Percentiles rank a stretch among this genome's conserved stretches.
Evolutionary conservation across 108 stramenopile genomes (phyloP).

Genomic region (Schizochytrium sp.): DNA sequence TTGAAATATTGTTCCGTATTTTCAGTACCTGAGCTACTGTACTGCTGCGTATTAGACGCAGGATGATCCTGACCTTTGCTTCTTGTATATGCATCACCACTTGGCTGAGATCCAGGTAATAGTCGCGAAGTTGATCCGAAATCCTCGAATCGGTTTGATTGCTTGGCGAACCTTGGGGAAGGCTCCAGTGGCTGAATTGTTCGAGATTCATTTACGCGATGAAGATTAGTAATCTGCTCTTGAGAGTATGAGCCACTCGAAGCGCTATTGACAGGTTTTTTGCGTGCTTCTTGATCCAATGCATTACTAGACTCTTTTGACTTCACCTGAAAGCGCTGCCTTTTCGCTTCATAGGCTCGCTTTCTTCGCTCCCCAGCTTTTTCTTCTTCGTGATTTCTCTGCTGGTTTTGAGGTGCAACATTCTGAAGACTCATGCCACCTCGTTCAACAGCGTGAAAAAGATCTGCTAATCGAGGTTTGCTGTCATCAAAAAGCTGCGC

Average conservation of each 20-base stretch:
- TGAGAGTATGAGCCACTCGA: no score
- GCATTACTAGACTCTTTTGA: background rate
- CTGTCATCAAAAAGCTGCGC: background rate
- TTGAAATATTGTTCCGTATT: no score
- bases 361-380: background rate
- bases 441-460: background rate
- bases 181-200: background rate
- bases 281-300: background rate
- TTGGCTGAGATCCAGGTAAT: no score
- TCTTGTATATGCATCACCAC: no score
- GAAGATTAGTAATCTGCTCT: background rate
- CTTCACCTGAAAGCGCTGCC: background rate
- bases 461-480: background rate
- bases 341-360: slow-evolving; percentile 6
- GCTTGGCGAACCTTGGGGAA: no score
- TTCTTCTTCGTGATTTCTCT: background rate
- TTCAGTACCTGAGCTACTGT: no score
- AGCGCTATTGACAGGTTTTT: background rate
- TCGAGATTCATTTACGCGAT: background rate
- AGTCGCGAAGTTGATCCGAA: no score
- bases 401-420: background rate
- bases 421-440: background rate
- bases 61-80: no score
- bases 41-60: no score
- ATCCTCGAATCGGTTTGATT: no score